A percentile compares a stretch with the other conserved stretches of the same genome.
Evolutionary conservation across 495 filamentous ascomycete genomes (phyloP).

Genomic region (Neurospora sp.): DNA sequence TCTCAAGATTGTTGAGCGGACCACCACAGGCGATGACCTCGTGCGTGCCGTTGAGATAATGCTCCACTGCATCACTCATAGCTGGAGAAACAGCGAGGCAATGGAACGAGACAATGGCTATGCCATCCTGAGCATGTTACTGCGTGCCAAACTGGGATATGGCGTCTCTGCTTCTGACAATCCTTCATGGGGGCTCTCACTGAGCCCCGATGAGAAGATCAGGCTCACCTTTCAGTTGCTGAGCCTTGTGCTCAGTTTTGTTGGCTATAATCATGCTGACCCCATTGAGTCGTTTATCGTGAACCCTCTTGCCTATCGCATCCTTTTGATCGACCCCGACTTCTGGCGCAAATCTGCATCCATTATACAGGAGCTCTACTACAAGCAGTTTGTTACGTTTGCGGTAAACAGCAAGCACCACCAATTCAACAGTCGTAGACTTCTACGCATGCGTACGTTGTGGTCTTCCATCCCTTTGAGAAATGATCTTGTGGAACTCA

Average conservation of each 20-base stretch:
- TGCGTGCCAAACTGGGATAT: constrained; percentile 66
- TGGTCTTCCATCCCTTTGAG: not conserved
- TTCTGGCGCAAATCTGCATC: constrained; percentile 72
- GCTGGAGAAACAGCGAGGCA: constrained; percentile 95
- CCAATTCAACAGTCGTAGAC: constrained; percentile 77
- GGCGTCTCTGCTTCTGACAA: constrained; percentile 30
- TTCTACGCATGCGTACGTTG: constrained; percentile 81
- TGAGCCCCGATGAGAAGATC: constrained; percentile 47
- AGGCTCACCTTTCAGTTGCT: constrained; percentile 61
- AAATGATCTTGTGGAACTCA: constrained; percentile 9
- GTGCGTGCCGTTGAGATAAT: constrained; percentile 73
- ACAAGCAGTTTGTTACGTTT: constrained; percentile 81
- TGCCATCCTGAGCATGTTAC: constrained; percentile 66
- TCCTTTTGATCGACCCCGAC: constrained; percentile 85
- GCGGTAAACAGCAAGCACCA: constrained; percentile 77
- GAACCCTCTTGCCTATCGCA: constrained; percentile 86
- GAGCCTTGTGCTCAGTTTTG: constrained; percentile 66
- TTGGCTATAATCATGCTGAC: constrained; percentile 69
- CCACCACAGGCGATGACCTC: constrained; percentile 55
- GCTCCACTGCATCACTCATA: constrained; percentile 72
- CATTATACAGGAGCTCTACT: constrained; percentile 74
- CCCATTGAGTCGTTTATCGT: constrained; percentile 84
- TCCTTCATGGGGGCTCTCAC: constrained; percentile 24
- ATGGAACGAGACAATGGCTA: constrained; percentile 97
- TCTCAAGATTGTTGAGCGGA: constrained; percentile 70